Evolutionary conservation across 1,284 basidiomycete genomes (phyloP).

Genomic region (Takashimella tepidaria): DNA sequence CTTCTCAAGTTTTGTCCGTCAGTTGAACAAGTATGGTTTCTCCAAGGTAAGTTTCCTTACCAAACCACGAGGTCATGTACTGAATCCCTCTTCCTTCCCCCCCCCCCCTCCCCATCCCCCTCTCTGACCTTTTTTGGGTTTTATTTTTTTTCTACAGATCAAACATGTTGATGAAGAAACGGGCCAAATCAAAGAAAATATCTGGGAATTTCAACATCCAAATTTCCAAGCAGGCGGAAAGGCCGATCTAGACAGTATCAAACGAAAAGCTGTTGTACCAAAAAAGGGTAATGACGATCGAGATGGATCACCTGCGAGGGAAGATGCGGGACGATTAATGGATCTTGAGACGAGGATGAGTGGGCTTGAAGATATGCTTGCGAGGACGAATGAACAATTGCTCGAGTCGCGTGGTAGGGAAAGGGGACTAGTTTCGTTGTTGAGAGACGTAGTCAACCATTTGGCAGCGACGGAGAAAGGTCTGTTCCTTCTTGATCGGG

Average conservation of each 20-base stretch:
- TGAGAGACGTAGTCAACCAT: conserved; percentile 37
- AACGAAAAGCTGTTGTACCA: conserved; percentile 61
- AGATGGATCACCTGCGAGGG: conserved; percentile 37
- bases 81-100: too few species aligned
- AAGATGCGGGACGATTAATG: conserved; percentile 30
- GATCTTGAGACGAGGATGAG: conserved; percentile 35
- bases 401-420: conserved; percentile 28
- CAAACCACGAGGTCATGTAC: not conserved
- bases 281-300: conserved; percentile 9
- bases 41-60: conserved; percentile 63
- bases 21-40: conserved; percentile 98
- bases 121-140: too few species aligned
- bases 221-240: conserved; percentile 84
- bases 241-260: conserved; percentile 85
- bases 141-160: conserved; percentile 29
- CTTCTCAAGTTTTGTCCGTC: conserved; percentile 88
- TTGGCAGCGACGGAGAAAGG: conserved; percentile 30
- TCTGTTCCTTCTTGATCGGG: too few species aligned
- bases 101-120: too few species aligned
- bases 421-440: conserved; percentile 22
- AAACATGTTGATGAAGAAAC: conserved; percentile 42
- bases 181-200: conserved; percentile 40
- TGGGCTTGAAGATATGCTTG: conserved; percentile 32
- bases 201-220: conserved; percentile 95
- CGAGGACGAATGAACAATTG: conserved; percentile 28